A percentile compares a stretch with the other conserved stretches of the same genome.
phyloP scores from a whole-genome alignment of 179 eudicot genomes.

The Gypsophila paniculata region DNA sequence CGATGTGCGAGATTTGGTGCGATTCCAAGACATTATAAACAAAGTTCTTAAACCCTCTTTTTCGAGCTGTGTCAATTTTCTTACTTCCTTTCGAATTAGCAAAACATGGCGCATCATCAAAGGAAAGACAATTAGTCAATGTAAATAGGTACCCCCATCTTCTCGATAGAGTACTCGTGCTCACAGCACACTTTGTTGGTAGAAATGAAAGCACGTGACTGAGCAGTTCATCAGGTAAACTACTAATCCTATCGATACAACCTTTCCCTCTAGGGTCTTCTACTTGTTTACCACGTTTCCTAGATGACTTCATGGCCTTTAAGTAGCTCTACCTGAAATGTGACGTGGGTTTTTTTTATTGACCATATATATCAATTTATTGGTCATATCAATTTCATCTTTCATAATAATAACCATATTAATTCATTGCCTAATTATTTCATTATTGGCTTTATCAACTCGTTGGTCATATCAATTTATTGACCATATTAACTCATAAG shows the following conservation, averaged over 20 bases:
- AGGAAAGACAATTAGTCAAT: not conserved
- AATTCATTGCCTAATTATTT: no score
- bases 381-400: no score
- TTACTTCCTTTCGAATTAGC: not conserved
- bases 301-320: not conserved
- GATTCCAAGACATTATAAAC: slow-evolving; percentile 16
- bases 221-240: slow-evolving; percentile 23
- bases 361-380: no score
- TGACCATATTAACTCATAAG: no score
- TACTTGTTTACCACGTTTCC: not conserved
- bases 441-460: no score
- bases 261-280: not conserved
- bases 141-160: slow-evolving; percentile 25
- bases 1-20: not conserved
- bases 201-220: slow-evolving; percentile 24
- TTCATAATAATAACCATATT: no score
- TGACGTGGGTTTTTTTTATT: no score
- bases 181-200: slow-evolving; percentile 25
- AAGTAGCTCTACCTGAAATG: no score
- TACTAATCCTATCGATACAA: slow-evolving; percentile 20
- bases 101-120: not conserved
- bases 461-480: no score
- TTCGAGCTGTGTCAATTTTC: not conserved
- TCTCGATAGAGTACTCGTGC: slow-evolving; percentile 22
- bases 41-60: slow-evolving; percentile 11